A percentile compares a stretch with the other conserved stretches of the same genome.
Evolutionary conservation across 176 grass and related monocot species (phyloP).

Genomic region (Oryza glumipatula): DNA sequence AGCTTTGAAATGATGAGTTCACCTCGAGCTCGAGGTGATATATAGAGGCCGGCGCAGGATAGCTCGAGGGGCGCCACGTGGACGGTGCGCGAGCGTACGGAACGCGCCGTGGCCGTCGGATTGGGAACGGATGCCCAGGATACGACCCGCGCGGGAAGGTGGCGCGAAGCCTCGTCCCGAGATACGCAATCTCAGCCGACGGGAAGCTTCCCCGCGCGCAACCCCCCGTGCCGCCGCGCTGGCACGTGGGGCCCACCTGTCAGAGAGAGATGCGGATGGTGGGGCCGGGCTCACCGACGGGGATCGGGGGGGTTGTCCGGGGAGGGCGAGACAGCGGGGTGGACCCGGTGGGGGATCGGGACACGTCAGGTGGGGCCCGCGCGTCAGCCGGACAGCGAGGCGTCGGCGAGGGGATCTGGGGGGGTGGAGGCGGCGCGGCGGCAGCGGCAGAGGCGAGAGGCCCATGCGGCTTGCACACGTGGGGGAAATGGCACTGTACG

Average conservation of each 20-base stretch:
- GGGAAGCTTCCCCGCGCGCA: constrained; percentile 30
- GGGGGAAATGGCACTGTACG: background rate
- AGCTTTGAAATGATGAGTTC: constrained; percentile 1
- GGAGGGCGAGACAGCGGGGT: constrained; percentile 29
- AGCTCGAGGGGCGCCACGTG: constrained; percentile 1
- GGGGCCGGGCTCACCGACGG: constrained; percentile 24
- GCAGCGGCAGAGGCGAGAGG: background rate
- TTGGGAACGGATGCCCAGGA: constrained; percentile 8
- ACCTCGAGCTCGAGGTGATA: background rate
- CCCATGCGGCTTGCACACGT: constrained; percentile 14
- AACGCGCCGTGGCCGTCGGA: constrained; percentile 5
- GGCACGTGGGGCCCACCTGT: background rate
- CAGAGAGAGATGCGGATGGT: background rate
- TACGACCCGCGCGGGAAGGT: constrained; percentile 33
- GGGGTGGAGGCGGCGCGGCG: background rate
- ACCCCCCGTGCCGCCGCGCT: background rate
- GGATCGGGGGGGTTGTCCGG: background rate
- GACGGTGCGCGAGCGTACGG: constrained; percentile 41
- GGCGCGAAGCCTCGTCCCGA: constrained; percentile 40
- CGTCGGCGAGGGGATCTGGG: constrained; percentile 39
- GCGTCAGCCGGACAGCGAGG: background rate
- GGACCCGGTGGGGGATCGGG: constrained; percentile 14
- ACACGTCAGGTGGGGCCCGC: background rate
- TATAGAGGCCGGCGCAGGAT: constrained; percentile 8
- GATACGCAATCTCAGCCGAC: background rate